Evolutionary conservation across 1,284 basidiomycete species (phyloP).

Genomic region (Ustilago vetiveriae): DNA sequence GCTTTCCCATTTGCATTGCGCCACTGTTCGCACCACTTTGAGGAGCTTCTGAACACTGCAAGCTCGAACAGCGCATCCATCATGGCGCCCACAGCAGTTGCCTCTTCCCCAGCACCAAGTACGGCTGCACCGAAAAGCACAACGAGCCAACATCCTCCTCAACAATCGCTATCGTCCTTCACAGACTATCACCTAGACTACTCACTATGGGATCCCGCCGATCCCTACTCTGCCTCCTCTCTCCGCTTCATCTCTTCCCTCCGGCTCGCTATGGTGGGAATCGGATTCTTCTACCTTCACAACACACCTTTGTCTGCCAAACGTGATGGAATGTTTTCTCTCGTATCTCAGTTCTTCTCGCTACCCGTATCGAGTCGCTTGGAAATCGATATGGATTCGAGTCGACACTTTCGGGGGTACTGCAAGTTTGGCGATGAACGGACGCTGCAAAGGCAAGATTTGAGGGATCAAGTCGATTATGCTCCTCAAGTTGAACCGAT

Average conservation of each 20-base stretch:
- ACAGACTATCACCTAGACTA: slow-evolving; percentile 44
- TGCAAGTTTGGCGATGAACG: slow-evolving; percentile 55
- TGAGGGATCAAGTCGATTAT: slow-evolving; percentile 55
- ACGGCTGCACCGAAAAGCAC: background rate
- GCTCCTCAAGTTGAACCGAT: slow-evolving; percentile 19
- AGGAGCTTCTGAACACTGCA: too few relatives aligned
- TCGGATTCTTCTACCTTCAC: slow-evolving; percentile 60
- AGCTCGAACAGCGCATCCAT: background rate
- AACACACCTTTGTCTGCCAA: slow-evolving; percentile 35
- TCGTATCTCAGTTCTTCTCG: slow-evolving; percentile 42
- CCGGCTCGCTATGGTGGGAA: slow-evolving; percentile 42
- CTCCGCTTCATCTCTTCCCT: slow-evolving; percentile 39
- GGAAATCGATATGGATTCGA: slow-evolving; percentile 46
- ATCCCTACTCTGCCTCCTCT: slow-evolving; percentile 11
- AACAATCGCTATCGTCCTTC: slow-evolving; percentile 31
- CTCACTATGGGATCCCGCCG: slow-evolving; percentile 19
- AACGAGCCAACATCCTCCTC: slow-evolving; percentile 1
- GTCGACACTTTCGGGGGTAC: slow-evolving; percentile 55
- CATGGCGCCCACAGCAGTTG: slow-evolving; percentile 27
- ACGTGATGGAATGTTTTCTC: slow-evolving; percentile 32
- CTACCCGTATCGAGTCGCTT: slow-evolving; percentile 31
- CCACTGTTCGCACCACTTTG: too few relatives aligned
- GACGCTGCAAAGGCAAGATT: slow-evolving; percentile 38
- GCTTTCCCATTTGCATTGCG: too few relatives aligned
- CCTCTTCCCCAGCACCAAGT: background rate